Evolutionary conservation across 352 stramenopile species (phyloP).

Genomic region (Saprolegnia parasitica): DNA sequence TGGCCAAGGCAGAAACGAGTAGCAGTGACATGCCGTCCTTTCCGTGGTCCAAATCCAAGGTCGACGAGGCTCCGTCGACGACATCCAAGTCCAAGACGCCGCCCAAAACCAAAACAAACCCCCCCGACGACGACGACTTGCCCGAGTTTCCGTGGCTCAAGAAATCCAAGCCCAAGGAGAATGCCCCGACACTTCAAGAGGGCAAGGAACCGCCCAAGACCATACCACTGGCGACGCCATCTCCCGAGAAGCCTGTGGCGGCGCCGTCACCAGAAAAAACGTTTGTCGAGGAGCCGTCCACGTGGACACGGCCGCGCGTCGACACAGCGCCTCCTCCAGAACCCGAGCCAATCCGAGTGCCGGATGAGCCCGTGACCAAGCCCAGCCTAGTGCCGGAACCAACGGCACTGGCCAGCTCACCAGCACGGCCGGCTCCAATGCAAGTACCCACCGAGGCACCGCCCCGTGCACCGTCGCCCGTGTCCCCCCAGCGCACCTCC

Average conservation of each 20-base stretch:
- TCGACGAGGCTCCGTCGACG: neutral
- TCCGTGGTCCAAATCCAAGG: slow-evolving; percentile 6
- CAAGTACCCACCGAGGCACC: neutral
- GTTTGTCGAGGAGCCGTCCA: neutral
- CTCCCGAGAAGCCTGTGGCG: too few relatives aligned
- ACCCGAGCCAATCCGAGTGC: too few relatives aligned
- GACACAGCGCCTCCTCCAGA: neutral
- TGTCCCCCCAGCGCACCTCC: neutral
- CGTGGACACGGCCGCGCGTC: too few relatives aligned
- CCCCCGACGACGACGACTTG: slow-evolving; percentile 10
- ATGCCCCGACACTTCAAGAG: neutral
- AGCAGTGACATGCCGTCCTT: neutral
- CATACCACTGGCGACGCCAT: neutral
- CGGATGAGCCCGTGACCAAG: neutral
- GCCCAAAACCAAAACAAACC: neutral
- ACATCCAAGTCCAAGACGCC: neutral
- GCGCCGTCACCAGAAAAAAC: neutral
- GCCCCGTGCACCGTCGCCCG: neutral
- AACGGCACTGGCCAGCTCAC: neutral
- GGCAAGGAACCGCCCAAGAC: neutral
- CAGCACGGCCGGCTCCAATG: neutral
- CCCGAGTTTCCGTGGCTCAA: slow-evolving; percentile 26
- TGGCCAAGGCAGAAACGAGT: neutral
- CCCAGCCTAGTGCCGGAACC: neutral
- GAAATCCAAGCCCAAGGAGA: neutral